These are phyloP conservation scores for Hydnomerulius pinastri DNA, from an alignment of 768 basidiomycete species.

Conservation along the genomic window DNA sequence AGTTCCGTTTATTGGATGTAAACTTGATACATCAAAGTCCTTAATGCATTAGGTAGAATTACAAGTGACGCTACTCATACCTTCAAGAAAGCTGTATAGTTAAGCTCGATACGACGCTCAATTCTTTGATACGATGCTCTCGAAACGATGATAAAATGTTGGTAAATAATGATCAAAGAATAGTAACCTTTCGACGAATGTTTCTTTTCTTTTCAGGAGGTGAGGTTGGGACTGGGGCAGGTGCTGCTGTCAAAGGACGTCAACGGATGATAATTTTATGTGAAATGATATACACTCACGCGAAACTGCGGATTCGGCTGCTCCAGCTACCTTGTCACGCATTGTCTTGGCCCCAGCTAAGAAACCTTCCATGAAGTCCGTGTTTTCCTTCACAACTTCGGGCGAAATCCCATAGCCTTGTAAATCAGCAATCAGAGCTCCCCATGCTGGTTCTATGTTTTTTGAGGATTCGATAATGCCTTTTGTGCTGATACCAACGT, in stretches of 20 bases:
- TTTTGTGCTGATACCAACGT: constrained; percentile 57
- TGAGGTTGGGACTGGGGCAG: constrained; percentile 7
- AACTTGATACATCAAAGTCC: constrained; percentile 13
- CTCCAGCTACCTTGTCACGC: neutral
- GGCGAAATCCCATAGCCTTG: constrained; percentile 40
- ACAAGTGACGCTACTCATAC: constrained; percentile 26
- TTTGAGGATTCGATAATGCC: constrained; percentile 55
- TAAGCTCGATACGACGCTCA: neutral
- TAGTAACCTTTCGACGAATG: constrained; percentile 32
- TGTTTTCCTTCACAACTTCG: constrained; percentile 31
- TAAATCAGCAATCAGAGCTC: constrained; percentile 43
- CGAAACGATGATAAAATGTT: constrained; percentile 7
- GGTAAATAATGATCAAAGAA: constrained; percentile 21
- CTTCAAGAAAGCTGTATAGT: constrained; percentile 15
- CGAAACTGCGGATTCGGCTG: constrained; percentile 4
- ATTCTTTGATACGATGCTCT: neutral
- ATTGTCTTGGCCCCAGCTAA: constrained; percentile 12
- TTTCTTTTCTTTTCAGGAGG: constrained; percentile 30
- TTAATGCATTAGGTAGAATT: constrained; percentile 8
- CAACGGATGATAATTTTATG: neutral
- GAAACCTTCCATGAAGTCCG: constrained; percentile 38
- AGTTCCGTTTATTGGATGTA: constrained; percentile 6
- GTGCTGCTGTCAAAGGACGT: constrained; percentile 9
- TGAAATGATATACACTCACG: constrained; percentile 11
- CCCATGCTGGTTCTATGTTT: constrained; percentile 57